phyloP scores from a whole-genome alignment of 495 filamentous ascomycete species.

The Parathielavia hyrcaniae region DNA sequence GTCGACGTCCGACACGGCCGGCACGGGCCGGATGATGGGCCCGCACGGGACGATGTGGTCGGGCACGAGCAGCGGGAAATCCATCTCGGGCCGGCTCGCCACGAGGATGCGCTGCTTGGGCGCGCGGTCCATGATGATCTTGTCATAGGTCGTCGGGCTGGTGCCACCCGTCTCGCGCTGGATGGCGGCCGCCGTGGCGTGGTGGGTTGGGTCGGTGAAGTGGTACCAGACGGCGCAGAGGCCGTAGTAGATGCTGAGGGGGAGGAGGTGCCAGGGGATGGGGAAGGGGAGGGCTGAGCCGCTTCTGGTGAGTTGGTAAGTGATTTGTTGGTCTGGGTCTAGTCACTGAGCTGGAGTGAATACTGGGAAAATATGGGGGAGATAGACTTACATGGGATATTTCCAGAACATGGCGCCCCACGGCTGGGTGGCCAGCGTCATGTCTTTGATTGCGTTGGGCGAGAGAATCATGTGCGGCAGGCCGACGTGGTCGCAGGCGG shows the following conservation, averaged over 20 bases:
- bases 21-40: constrained; percentile 42
- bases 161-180: background rate
- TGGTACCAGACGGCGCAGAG: background rate
- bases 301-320: background rate
- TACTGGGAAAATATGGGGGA: background rate
- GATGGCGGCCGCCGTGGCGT: background rate
- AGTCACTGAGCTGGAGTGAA: no score
- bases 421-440: background rate
- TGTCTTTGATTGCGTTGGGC: constrained; percentile 4
- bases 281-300: background rate
- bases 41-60: constrained; percentile 46
- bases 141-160: background rate
- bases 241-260: background rate
- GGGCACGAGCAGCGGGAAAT: constrained; percentile 35
- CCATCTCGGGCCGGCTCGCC: constrained; percentile 26
- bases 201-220: background rate
- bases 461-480: background rate
- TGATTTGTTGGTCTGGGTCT: no score
- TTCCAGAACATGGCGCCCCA: background rate
- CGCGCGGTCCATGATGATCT: background rate
- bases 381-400: background rate
- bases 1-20: constrained; percentile 28
- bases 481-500: background rate
- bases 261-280: background rate
- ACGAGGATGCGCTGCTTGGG: constrained; percentile 18